Evolutionary conservation across 2,329 filamentous ascomycete species (phyloP), one percentile per base, ranked within the genome.

Genomic region (Neodidymelliopsis sp.): DNA sequence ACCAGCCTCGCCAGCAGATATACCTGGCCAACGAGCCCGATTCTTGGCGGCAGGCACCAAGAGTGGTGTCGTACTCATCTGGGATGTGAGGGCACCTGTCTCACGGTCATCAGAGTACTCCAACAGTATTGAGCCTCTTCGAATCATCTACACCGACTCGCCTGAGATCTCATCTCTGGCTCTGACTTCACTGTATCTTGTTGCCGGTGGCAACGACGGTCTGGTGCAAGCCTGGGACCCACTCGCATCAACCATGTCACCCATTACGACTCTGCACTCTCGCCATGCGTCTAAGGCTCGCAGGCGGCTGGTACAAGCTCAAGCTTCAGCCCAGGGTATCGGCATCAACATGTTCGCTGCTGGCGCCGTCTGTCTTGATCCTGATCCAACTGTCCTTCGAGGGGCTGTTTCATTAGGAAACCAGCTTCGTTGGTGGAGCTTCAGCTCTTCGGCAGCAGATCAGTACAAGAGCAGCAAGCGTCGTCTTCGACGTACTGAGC

Each of bases 161-260:
- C 91, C 93, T 0, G 84, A 91, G 66, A 86, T 97, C 13, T 90
- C 91, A 0, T 90, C 86, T 53, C 74, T 99, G 12, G 94, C 88
- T 5, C 72, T 96, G 35, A 91, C 91, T 1, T 89, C 91, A 2
- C 78, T 99, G 12, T 95, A 96, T 67, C 75, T 99, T 12, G 89
- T 97, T 6, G 90, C 96, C 69, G 94, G 94, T 38, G 94, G 94
- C 19, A 96, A 89, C 59, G 94, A 99, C 73, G 93, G 94, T 1
- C 82, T 97, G 3, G 93, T 96, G 4, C 94, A 97, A 71, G 90
- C 91, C 5, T 99, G 94, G 94, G 94, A 99, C 75, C 90, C 89
- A n/a, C 78, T 99, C 35, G 90, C 87, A 1, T 97, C 93, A 2
- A 88, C 82, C 0, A 74, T 81, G 13, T 85, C 87, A 15, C 90